A percentile compares a stretch with the other conserved stretches of the same genome.
These are phyloP conservation scores for Trypethelium eluteriae DNA, from an alignment of 495 filamentous ascomycete genomes.

Conservation along the genomic window DNA sequence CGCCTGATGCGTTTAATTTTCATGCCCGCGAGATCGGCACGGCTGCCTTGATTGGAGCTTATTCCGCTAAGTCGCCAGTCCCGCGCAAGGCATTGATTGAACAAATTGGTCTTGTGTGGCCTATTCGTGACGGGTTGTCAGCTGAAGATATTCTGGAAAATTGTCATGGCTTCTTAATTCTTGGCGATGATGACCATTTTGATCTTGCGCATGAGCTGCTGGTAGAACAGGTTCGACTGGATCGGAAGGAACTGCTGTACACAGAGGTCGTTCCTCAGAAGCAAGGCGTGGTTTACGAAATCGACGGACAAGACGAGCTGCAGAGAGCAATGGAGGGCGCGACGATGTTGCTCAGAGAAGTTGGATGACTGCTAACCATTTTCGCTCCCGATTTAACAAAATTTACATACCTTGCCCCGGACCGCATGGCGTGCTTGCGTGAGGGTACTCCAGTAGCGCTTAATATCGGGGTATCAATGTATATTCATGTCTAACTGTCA, in stretches of 20 bases:
- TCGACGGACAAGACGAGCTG: constrained; percentile 1
- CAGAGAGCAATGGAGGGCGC: constrained; percentile 8
- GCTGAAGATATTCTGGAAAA: constrained; percentile 5
- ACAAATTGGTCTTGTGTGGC: constrained; percentile 6
- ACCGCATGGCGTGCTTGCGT: too few relatives aligned
- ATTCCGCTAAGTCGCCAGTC: constrained; percentile 1
- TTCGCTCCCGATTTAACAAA: too few relatives aligned
- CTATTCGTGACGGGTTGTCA: neutral
- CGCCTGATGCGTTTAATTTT: constrained; percentile 4
- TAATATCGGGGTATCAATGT: too few relatives aligned
- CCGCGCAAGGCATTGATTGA: neutral
- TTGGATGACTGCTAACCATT: too few relatives aligned
- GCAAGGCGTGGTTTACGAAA: neutral
- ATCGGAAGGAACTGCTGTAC: constrained; percentile 3
- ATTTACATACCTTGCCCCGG: too few relatives aligned
- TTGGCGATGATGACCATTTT: constrained; percentile 1
- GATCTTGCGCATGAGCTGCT: constrained; percentile 7
- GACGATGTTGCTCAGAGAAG: neutral
- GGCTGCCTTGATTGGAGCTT: constrained; percentile 9
- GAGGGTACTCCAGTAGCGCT: too few relatives aligned
- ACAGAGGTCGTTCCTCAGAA: neutral
- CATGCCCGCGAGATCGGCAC: constrained; percentile 5
- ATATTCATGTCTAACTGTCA: too few relatives aligned
- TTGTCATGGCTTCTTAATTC: constrained; percentile 2
- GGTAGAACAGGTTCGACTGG: constrained; percentile 5